Evolutionary conservation across 2,329 filamentous ascomycete genomes (phyloP), one percentile per base, ranked within the genome.

Genomic region (Penicillium sp.): DNA sequence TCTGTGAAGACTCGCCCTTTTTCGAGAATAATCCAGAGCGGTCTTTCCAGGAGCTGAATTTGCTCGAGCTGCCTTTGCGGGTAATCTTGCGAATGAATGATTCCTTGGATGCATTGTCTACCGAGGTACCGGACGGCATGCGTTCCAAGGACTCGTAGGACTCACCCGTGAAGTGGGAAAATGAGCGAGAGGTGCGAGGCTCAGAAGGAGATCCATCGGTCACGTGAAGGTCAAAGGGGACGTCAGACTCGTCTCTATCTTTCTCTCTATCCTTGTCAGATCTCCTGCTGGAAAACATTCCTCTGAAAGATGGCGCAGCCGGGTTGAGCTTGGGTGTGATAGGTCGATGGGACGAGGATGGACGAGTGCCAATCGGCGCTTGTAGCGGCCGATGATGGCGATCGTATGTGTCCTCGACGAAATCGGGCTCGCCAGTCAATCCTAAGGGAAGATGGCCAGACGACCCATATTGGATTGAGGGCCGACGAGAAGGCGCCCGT

Each of bases 221-320:
- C 33, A 69, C 66, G 14, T 66, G 68, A 31, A 68, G 65, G 47
- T 75, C 71, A 35, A 71, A 69, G 10, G 65, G 58, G 10, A 54
- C 61, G 14, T 70, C 68, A 9, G 58, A 33, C 4, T 78, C 76
- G 6, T 78, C 76, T 35, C 70, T 69, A 14, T 59, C 65, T 55
- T 71, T 74, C 33, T 74, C 72, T 49, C 71, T 76, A 52, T 78
- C 76, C 64, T 78, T 79, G 76, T 55, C 59, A 37, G 77, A 76
- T 50, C 74, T 78, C 64, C 74, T 76, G 65, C 87, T 61, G 16
- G 60, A 84, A 57, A 95, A 85, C 37, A 87, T 83, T 10, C 83
- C 87, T 75, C 89, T 93, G 71, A 98, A 98, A 1, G 89, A 90
- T 9, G 93, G 93, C 0, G 93, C 95, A 7, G 90, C 85, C 8